A percentile compares a stretch with the other conserved stretches of the same genome.
Evolutionary conservation across 108 stramenopile genomes (phyloP).

Genomic region (Nitzschia palea): DNA sequence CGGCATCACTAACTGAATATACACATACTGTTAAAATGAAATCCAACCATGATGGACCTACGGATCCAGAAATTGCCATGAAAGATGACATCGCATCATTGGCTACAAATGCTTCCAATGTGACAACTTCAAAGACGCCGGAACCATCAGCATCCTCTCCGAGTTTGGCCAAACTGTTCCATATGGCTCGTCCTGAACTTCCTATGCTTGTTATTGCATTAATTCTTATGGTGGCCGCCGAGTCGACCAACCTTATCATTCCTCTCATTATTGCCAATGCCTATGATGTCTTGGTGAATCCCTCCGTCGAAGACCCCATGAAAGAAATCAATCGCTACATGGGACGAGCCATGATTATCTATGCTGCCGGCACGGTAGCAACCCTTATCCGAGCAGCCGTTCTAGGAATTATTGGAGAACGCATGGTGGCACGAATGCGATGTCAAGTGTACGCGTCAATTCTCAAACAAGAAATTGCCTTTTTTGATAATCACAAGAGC

Average conservation of each 20-base stretch:
- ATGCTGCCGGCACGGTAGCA: constrained; percentile 21
- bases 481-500: constrained; percentile 74
- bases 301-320: constrained; percentile 19
- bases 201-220: constrained; percentile 34
- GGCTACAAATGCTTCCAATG: not conserved
- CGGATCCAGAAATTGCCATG: too few relatives aligned
- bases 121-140: not conserved
- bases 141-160: not conserved
- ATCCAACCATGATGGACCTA: too few relatives aligned
- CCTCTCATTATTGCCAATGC: constrained; percentile 52
- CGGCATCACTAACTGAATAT: too few relatives aligned
- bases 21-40: too few relatives aligned
- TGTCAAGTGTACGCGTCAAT: constrained; percentile 51
- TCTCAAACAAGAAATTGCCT: constrained; percentile 78
- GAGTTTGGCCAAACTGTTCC: constrained; percentile 14
- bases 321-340: constrained; percentile 46
- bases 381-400: constrained; percentile 49
- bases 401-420: constrained; percentile 61
- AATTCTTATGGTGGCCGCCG: constrained; percentile 38
- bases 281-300: constrained; percentile 50
- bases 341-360: constrained; percentile 32
- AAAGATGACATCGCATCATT: not conserved
- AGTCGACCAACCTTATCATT: constrained; percentile 32
- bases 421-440: constrained; percentile 73
- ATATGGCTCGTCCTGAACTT: constrained; percentile 25